phyloP scores from a whole-genome alignment of 2,329 filamentous ascomycete genomes.

The Hymenoscyphus occultus region DNA sequence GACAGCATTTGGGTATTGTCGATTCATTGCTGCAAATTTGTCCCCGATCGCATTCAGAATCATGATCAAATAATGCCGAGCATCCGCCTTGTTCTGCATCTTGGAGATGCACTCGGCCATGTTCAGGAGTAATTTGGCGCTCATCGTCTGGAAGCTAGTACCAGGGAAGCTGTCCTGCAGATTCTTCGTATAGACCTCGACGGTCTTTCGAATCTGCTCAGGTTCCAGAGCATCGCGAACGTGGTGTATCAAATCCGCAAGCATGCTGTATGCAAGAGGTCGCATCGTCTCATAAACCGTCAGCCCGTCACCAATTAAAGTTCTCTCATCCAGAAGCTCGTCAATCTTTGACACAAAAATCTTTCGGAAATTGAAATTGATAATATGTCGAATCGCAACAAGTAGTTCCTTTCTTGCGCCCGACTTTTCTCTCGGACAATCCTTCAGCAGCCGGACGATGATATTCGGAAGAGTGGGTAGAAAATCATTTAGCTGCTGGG shows the following conservation, averaged over 20 bases:
- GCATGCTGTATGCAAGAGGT: slow-evolving; percentile 95
- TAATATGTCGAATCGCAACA: slow-evolving; percentile 95
- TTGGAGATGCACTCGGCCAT: slow-evolving; percentile 98
- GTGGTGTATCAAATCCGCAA: slow-evolving; percentile 96
- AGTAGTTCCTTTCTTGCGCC: slow-evolving; percentile 90
- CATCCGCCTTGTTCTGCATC: slow-evolving; percentile 88
- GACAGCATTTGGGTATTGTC: slow-evolving; percentile 90
- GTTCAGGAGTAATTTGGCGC: slow-evolving; percentile 91
- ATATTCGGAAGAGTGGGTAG: slow-evolving; percentile 81
- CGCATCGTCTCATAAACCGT: slow-evolving; percentile 97
- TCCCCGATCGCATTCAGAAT: slow-evolving; percentile 97
- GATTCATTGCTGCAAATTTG: slow-evolving; percentile 97
- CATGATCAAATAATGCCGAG: slow-evolving; percentile 92
- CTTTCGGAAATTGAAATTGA: slow-evolving; percentile 97
- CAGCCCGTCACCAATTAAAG: slow-evolving; percentile 89
- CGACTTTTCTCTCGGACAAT: slow-evolving; percentile 93
- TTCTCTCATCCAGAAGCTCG: slow-evolving; percentile 89
- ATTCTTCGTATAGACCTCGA: slow-evolving; percentile 96
- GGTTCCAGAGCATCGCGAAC: slow-evolving; percentile 84
- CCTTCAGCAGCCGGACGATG: slow-evolving; percentile 84
- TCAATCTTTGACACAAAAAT: slow-evolving; percentile 95
- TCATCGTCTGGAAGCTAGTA: slow-evolving; percentile 99
- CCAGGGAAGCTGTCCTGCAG: slow-evolving; percentile 94
- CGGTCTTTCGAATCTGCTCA: slow-evolving; percentile 90
- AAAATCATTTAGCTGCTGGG: slow-evolving; percentile 84